Percentiles rank a stretch among this genome's conserved stretches.
Conservation (phyloP, 495 filamentous ascomycete genomes). For the Hypomontagnella submonticulosa region DNA sequence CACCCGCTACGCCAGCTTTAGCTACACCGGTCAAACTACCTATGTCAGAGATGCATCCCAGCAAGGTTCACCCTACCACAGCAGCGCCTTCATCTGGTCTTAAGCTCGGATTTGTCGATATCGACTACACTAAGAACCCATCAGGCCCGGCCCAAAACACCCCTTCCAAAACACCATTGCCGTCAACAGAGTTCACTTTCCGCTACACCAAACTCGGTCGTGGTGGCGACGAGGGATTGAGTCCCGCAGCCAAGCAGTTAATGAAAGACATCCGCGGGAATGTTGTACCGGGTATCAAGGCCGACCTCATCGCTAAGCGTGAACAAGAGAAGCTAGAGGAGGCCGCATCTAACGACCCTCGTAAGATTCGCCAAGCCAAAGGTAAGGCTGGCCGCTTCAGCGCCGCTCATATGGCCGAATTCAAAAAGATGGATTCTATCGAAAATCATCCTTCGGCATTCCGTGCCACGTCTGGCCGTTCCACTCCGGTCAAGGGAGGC, state of each 20-base stretch:
- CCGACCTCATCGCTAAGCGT: conserved; percentile 67
- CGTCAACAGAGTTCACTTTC: conserved; percentile 79
- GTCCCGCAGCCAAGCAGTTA: conserved; percentile 76
- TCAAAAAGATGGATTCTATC: conserved; percentile 98
- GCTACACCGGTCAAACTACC: conserved; percentile 66
- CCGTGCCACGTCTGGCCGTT: conserved; percentile 69
- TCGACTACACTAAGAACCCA: conserved; percentile 56
- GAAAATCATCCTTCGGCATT: conserved; percentile 83
- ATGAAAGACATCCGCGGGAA: conserved; percentile 81
- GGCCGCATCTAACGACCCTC: conserved; percentile 55
- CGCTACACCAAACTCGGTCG: conserved; percentile 67
- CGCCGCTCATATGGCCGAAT: conserved; percentile 83
- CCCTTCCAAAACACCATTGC: conserved; percentile 58
- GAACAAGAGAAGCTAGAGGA: conserved; percentile 57
- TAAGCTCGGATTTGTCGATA: conserved; percentile 73
- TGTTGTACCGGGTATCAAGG: conserved; percentile 70
- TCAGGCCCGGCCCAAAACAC: conserved; percentile 53
- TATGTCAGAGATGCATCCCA: conserved; percentile 80
- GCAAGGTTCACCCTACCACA: conserved; percentile 76
- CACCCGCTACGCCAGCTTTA: conserved; percentile 54
- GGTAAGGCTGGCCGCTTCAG: conserved; percentile 82
- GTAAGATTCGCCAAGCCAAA: conserved; percentile 81
- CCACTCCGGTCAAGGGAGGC: conserved; percentile 64
- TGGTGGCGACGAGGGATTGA: conserved; percentile 68
- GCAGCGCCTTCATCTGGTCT: conserved; percentile 73